Percentiles rank a stretch among this genome's conserved stretches.
Evolutionary conservation across 2,329 filamentous ascomycete species (phyloP).

Genomic region (Aphanocladium album): DNA sequence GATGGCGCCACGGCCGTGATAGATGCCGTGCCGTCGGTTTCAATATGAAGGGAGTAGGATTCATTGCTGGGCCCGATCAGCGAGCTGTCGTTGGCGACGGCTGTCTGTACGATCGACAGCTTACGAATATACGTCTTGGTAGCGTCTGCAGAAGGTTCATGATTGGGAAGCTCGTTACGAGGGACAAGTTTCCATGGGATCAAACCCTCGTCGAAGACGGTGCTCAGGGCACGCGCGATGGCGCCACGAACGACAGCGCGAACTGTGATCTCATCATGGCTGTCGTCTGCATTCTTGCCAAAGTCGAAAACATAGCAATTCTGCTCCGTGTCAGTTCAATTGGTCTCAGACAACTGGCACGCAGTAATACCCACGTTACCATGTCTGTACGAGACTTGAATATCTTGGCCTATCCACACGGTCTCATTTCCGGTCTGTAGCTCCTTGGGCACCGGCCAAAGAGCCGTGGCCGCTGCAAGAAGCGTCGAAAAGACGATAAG

Average conservation of each 20-base stretch:
- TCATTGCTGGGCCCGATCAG: constrained; percentile 64
- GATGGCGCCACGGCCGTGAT: constrained; percentile 62
- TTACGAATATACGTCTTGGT: constrained; percentile 47
- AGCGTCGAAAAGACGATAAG: not conserved
- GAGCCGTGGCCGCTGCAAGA: constrained; percentile 30
- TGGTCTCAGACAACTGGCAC: constrained; percentile 17
- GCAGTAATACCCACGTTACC: constrained; percentile 40
- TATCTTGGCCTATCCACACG: constrained; percentile 39
- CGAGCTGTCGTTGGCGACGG: constrained; percentile 50
- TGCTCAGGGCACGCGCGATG: constrained; percentile 49
- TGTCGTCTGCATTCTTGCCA: not conserved
- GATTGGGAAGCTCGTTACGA: constrained; percentile 36
- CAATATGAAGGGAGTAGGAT: constrained; percentile 61
- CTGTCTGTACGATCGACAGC: constrained; percentile 59
- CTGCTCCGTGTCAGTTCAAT: not conserved
- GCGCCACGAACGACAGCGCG: constrained; percentile 44
- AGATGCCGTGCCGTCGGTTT: constrained; percentile 50
- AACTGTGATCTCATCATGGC: constrained; percentile 22
- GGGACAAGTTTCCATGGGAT: constrained; percentile 74
- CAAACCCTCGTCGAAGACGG: constrained; percentile 63
- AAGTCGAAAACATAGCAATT: not conserved
- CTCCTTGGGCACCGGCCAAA: constrained; percentile 46
- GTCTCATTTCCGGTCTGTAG: constrained; percentile 40
- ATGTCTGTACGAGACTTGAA: constrained; percentile 47
- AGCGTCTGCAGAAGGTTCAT: constrained; percentile 35